phyloP scores from a whole-genome alignment of 202 grass and related monocot species.

The Eragrostis tef region DNA sequence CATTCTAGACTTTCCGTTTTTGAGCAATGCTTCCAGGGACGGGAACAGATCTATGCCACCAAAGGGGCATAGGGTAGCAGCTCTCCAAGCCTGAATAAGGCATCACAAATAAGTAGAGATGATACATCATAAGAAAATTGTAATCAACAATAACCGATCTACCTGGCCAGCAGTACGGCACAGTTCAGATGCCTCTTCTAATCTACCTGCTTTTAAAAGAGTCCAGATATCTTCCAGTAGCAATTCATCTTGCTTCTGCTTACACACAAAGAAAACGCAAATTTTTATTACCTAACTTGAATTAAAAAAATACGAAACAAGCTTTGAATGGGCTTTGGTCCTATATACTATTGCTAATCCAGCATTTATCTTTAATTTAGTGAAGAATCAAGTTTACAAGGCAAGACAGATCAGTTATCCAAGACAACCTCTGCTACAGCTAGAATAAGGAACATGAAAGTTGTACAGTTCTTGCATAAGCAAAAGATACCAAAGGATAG shows the following conservation, averaged over 20 bases:
- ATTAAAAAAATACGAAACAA: constrained; percentile 28
- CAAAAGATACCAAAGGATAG: constrained; percentile 2
- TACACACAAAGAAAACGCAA: constrained; percentile 35
- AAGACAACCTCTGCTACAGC: constrained; percentile 7
- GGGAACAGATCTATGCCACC: constrained; percentile 87
- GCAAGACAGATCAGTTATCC: background rate
- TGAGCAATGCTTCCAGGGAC: constrained; percentile 76
- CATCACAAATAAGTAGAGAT: constrained; percentile 31
- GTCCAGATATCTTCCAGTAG: constrained; percentile 96
- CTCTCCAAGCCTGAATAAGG: constrained; percentile 85
- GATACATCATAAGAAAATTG: constrained; percentile 38
- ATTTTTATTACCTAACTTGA: constrained; percentile 5
- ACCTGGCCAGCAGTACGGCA: constrained; percentile 97
- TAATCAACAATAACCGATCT: constrained; percentile 19
- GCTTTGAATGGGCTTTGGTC: background rate
- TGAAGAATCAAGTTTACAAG: constrained; percentile 34
- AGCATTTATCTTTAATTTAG: constrained; percentile 10
- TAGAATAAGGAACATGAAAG: background rate
- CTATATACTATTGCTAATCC: background rate
- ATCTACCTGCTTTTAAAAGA: constrained; percentile 86
- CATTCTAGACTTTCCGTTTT: constrained; percentile 77
- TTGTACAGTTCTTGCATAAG: constrained; percentile 16
- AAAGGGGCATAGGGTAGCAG: constrained; percentile 86
- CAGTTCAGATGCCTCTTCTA: constrained; percentile 90
- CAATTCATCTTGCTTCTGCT: constrained; percentile 95